Conservation (phyloP, 345 rosid species). For the Hibiscus syriacus region DNA sequence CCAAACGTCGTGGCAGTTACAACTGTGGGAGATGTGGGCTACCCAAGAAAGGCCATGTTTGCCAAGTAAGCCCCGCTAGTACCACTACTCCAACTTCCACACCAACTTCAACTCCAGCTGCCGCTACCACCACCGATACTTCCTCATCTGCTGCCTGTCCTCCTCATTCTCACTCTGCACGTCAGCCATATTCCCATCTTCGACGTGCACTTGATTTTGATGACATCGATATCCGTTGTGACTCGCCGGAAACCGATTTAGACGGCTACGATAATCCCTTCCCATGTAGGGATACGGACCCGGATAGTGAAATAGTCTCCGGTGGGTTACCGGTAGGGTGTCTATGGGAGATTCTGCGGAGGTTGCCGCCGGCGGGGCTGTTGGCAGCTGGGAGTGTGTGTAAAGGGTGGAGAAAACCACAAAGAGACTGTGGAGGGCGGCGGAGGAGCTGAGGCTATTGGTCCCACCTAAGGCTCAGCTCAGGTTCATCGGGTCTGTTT, state of each 20-base stretch:
- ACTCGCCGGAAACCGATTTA: conserved; percentile 37
- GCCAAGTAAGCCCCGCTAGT: conserved; percentile 24
- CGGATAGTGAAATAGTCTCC: conserved; percentile 21
- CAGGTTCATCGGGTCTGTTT: conserved; percentile 72
- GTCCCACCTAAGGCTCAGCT: conserved; percentile 65
- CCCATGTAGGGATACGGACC: conserved; percentile 40
- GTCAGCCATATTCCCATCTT: conserved; percentile 51
- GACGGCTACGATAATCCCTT: conserved; percentile 13
- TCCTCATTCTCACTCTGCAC: conserved; percentile 26
- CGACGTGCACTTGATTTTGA: conserved; percentile 86
- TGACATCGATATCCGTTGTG: conserved; percentile 44
- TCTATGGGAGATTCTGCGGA: conserved; percentile 72
- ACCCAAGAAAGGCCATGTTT: conserved; percentile 88
- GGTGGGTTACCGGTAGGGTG: conserved; percentile 47
- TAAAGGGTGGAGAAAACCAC: conserved; percentile 79
- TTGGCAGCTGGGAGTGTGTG: conserved; percentile 78
- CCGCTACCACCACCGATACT: conserved; percentile 18
- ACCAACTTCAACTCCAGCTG: conserved; percentile 27
- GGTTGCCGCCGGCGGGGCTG: conserved; percentile 67
- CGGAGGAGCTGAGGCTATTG: conserved; percentile 72
- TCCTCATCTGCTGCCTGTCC: conserved; percentile 31
- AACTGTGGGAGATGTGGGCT: conserved; percentile 94
- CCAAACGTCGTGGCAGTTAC: conserved; percentile 72
- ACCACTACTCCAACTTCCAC: conserved; percentile 18
- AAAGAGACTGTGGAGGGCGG: conserved; percentile 76